A percentile compares a stretch with the other conserved stretches of the same genome.
Conservation (phyloP, 805 yeast genomes). For the Phaffomyces opuntiae region DNA sequence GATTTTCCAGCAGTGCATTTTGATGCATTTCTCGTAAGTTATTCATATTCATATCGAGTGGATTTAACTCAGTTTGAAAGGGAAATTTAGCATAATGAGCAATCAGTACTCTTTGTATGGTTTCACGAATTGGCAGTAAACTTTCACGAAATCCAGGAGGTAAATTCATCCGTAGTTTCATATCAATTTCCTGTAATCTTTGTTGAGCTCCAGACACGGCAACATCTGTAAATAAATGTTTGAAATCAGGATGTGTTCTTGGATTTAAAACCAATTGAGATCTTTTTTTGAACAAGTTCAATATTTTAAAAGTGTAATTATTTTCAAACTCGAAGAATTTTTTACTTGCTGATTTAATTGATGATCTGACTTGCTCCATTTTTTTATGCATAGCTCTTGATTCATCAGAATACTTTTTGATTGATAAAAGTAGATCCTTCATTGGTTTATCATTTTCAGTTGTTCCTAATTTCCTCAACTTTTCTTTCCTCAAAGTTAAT, state of each 20-base stretch:
- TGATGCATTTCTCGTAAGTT: too few species aligned
- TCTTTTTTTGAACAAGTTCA: not conserved
- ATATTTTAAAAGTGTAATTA: not conserved
- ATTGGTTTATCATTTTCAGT: not conserved
- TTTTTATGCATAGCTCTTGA: slow-evolving; percentile 1
- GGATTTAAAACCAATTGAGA: not conserved
- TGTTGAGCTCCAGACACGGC: not conserved
- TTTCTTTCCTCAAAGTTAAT: slow-evolving; percentile 1
- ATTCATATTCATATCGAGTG: too few species aligned
- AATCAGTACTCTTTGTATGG: too few species aligned
- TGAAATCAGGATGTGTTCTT: not conserved
- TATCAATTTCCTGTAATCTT: not conserved
- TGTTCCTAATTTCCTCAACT: slow-evolving; percentile 5
- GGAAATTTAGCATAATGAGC: too few species aligned
- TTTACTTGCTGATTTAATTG: not conserved
- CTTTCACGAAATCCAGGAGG: not conserved
- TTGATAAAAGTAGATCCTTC: not conserved
- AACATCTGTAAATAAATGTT: not conserved
- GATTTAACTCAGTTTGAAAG: too few species aligned
- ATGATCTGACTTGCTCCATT: not conserved
- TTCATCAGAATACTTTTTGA: slow-evolving; percentile 2
- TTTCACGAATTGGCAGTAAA: too few species aligned
- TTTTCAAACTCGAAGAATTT: not conserved
- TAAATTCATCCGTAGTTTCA: not conserved
- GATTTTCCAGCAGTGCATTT: not conserved